Evolutionary conservation across 176 grass and related monocot species (phyloP).

Genomic region (Cenchrus fungigraminus): DNA sequence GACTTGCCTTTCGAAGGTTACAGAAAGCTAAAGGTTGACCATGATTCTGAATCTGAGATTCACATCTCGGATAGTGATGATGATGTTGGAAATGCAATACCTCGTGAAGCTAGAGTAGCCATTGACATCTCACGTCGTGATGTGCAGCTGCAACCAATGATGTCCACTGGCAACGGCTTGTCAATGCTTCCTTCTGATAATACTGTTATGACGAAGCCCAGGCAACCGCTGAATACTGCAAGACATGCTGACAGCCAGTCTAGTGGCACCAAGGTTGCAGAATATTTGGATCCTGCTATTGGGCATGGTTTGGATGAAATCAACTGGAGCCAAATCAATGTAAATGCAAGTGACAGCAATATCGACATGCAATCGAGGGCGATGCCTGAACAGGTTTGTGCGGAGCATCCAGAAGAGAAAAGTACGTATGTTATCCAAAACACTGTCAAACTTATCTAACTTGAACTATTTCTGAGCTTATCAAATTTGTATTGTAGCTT

Average conservation of each 20-base stretch:
- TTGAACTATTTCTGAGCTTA: slow-evolving; percentile 45
- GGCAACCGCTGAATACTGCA: slow-evolving; percentile 29
- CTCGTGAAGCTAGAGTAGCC: slow-evolving; percentile 10
- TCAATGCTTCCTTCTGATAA: slow-evolving; percentile 15
- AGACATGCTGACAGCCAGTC: background rate
- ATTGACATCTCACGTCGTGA: slow-evolving; percentile 32
- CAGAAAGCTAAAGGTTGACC: slow-evolving; percentile 53
- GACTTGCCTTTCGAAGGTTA: slow-evolving; percentile 52
- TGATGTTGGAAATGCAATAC: slow-evolving; percentile 15
- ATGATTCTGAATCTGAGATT: slow-evolving; percentile 62
- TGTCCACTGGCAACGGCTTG: slow-evolving; percentile 7
- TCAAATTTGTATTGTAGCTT: slow-evolving; percentile 45
- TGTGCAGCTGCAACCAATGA: slow-evolving; percentile 39
- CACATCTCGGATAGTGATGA: slow-evolving; percentile 44
- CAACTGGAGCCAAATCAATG: slow-evolving; percentile 41
- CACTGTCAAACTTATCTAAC: slow-evolving; percentile 39
- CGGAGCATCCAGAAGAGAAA: slow-evolving; percentile 55
- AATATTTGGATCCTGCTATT: slow-evolving; percentile 39
- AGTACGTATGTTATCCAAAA: slow-evolving; percentile 59
- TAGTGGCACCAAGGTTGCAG: slow-evolving; percentile 7
- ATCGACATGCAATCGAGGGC: background rate
- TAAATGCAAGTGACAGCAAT: slow-evolving; percentile 22
- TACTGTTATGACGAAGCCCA: slow-evolving; percentile 5
- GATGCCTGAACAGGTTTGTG: slow-evolving; percentile 34
- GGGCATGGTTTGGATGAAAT: slow-evolving; percentile 52